A percentile compares a stretch with the other conserved stretches of the same genome.
Conservation (phyloP, 192 early-diverging fungal species). For the Backusella parvicylindrica region DNA sequence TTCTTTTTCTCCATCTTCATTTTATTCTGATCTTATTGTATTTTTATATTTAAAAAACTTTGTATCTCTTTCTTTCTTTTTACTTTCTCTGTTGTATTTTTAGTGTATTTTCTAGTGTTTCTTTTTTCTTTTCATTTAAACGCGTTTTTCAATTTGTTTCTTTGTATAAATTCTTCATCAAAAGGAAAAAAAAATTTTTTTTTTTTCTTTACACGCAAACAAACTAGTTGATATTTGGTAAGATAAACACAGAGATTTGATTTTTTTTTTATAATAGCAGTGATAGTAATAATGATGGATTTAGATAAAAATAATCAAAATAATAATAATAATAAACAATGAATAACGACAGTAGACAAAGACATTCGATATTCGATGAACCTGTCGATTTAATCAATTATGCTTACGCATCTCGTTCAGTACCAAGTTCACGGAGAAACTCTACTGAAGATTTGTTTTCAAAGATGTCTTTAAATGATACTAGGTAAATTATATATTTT, state of each 20-base stretch:
- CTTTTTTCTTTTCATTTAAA: neutral
- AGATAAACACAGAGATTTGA: neutral
- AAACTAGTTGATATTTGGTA: neutral
- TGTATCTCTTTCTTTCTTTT: neutral
- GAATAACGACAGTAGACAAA: neutral
- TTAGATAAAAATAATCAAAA: neutral
- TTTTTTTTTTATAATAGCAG: neutral
- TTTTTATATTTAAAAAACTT: neutral
- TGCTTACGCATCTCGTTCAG: conserved; percentile 41
- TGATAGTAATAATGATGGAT: neutral
- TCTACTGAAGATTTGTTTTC: conserved; percentile 50
- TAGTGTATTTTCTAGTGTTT: neutral
- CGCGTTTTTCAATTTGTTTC: neutral
- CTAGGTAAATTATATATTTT: neutral
- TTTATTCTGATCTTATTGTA: neutral
- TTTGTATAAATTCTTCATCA: neutral
- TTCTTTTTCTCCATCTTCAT: neutral
- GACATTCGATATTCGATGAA: neutral
- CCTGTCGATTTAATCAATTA: conserved; percentile 4
- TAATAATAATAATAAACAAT: neutral
- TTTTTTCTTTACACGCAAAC: neutral
- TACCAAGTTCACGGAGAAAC: conserved; percentile 68
- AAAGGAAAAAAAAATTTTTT: neutral
- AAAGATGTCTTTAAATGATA: conserved; percentile 27
- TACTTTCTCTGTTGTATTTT: neutral